Percentiles rank a stretch among this genome's conserved stretches.
These are phyloP conservation scores for Roridomyces roridus DNA, from an alignment of 768 basidiomycete species.

Conservation along the genomic window DNA sequence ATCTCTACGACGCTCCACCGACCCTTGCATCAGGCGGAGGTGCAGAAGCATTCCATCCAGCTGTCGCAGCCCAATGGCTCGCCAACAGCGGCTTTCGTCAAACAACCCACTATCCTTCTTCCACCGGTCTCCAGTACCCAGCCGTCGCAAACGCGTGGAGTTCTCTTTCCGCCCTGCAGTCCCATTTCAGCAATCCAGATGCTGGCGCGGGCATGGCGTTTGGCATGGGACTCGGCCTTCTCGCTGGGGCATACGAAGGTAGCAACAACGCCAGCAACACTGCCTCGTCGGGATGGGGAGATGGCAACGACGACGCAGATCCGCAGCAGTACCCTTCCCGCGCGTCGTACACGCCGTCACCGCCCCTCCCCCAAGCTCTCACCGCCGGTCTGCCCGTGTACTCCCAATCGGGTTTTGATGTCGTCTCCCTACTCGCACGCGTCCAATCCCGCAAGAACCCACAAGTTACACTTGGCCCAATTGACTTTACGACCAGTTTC, in stretches of 20 bases:
- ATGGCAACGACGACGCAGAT: no score
- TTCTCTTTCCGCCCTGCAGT: no score
- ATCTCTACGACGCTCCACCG: conserved; percentile 63
- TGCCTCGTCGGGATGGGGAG: no score
- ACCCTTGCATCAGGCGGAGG: conserved; percentile 75
- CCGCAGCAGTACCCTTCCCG: not conserved
- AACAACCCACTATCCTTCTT: no score
- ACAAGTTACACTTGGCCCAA: conserved; percentile 81
- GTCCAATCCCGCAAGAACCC: conserved; percentile 80
- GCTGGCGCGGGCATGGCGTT: no score
- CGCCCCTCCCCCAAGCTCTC: conserved; percentile 30
- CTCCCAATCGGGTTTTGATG: conserved; percentile 90
- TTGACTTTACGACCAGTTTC: conserved; percentile 93
- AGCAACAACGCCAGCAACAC: no score
- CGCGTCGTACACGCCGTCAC: not conserved
- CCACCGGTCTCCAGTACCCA: no score
- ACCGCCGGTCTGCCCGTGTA: conserved; percentile 68
- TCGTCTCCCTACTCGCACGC: conserved; percentile 80
- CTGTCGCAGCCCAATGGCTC: conserved; percentile 55
- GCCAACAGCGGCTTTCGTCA: conserved; percentile 47
- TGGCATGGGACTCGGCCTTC: no score
- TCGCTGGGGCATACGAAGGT: no score
- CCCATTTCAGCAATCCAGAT: no score
- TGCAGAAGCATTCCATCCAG: conserved; percentile 70
- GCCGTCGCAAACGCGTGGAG: no score